A percentile compares a stretch with the other conserved stretches of the same genome.
These are phyloP conservation scores for Aspergillus tubingensis DNA, from an alignment of 2,329 filamentous ascomycete species.

Conservation along the genomic window DNA sequence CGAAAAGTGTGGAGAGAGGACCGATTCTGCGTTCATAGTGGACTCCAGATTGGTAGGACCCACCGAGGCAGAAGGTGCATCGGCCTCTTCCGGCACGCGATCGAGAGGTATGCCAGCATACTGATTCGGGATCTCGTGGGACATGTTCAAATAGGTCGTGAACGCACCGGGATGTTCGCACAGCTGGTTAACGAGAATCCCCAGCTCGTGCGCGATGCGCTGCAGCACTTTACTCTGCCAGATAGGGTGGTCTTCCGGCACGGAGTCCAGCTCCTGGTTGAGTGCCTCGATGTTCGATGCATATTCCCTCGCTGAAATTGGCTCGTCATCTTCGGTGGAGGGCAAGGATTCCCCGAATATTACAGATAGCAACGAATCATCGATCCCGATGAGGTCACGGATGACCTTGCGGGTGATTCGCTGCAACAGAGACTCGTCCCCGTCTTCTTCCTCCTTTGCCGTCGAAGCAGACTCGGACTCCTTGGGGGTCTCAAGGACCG, in stretches of 20 bases:
- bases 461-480: slow-evolving; percentile 48
- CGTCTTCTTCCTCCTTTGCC: slow-evolving; percentile 43
- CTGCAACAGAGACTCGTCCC: slow-evolving; percentile 72
- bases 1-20: slow-evolving; percentile 49
- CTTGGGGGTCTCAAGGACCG: slow-evolving; percentile 54
- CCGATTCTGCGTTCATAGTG: slow-evolving; percentile 29
- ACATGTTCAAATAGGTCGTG: slow-evolving; percentile 70
- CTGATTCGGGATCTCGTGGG: slow-evolving; percentile 63
- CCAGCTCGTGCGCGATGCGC: slow-evolving; percentile 82
- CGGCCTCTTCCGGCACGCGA: slow-evolving; percentile 29
- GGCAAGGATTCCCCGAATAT: slow-evolving; percentile 81
- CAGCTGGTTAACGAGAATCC: slow-evolving; percentile 77
- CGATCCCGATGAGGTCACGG: slow-evolving; percentile 84
- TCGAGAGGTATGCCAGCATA: slow-evolving; percentile 73
- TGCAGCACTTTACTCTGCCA: slow-evolving; percentile 73
- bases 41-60: slow-evolving; percentile 24
- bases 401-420: slow-evolving; percentile 84
- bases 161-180: slow-evolving; percentile 88
- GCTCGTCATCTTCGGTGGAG: slow-evolving; percentile 36
- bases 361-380: slow-evolving; percentile 79
- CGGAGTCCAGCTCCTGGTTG: slow-evolving; percentile 30
- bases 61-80: slow-evolving; percentile 15
- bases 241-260: slow-evolving; percentile 31
- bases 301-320: slow-evolving; percentile 34
- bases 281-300: slow-evolving; percentile 34